Base-by-base conservation (phyloP, 192 early-diverging fungal genomes). In the Podochytrium sp. region DNA sequence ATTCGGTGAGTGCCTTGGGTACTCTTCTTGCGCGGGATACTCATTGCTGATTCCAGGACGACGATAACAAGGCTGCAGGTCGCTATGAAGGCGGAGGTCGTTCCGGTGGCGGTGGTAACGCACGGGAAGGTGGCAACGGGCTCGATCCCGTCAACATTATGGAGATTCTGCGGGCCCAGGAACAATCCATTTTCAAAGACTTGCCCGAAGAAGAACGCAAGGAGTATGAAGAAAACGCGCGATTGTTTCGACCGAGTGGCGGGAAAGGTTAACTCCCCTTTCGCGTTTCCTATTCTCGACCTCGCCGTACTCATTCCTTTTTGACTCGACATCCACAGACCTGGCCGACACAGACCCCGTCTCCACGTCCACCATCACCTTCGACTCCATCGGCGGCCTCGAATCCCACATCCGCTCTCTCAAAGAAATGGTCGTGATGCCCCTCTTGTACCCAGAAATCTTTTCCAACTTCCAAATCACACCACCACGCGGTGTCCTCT, bases 341-440 rank as follows among this genome's bases (percentile, higher is more conserved):
- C 75, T 83, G 16, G 77, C 78, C 1, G 59, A 65, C 34, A 53
- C 58, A 12, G 71, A 64, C 52, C 56, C 78, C 3, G 30, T 65
- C 5, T 43, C 67, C 3, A 51, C 67, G 30, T 39, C 49, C 16
- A 69, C 70, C 20, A 65, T 83, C 4, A 68, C 64, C 16, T 83
- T 83, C 58, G 78, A 78, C 29, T 74, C 72, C 61, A 79, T 82
- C 40, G 81, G 81, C 6, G 81, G 81, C 2, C 77, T 79, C 30
- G 78, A 76, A 70, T 71, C 76, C n/a, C 81, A 90, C 65, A 81
- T 92, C 70, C 79, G 81, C 18, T 83, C 88, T 0, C 76, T 93
- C 18, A 91, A 93, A 66, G 91, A 93, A 66, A 93, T 93, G 91
- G 86, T 93, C 38, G 85, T 88, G 27, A 73, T 93, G 42, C 89